Conservation (phyloP, 306 rosid genomes). For the Malus sylvestris region DNA sequence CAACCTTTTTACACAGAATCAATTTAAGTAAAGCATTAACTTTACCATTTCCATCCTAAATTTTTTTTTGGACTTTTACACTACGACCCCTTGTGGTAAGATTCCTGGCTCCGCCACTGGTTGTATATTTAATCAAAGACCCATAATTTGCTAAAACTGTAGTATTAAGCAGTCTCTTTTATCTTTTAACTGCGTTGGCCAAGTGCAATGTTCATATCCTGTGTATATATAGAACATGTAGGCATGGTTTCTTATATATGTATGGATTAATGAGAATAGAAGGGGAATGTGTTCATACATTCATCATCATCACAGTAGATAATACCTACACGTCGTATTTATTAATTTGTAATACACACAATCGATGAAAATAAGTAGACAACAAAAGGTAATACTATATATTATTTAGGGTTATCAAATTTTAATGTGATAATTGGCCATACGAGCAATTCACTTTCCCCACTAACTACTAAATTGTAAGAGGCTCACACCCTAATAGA, state of each 20-base stretch:
- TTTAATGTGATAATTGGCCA: neutral
- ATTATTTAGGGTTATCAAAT: no score
- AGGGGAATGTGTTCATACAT: neutral
- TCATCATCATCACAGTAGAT: neutral
- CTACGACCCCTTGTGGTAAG: no score
- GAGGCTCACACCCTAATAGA: no score
- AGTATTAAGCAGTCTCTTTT: neutral
- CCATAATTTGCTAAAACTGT: neutral
- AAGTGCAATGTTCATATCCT: no score
- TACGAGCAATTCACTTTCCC: neutral
- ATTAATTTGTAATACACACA: no score
- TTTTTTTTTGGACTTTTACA: no score
- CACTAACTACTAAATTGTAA: neutral
- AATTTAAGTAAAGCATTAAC: no score
- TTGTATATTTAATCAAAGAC: neutral
- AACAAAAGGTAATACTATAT: no score
- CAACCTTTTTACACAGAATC: no score
- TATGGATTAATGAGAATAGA: neutral
- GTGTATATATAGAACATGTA: no score
- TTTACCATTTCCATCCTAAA: no score
- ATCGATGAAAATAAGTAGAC: neutral
- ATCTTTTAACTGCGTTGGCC: neutral
- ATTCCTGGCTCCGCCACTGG: neutral
- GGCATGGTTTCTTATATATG: neutral
- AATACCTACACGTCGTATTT: neutral